phyloP scores from a whole-genome alignment of 495 filamentous ascomycete species.

The Neurospora sp. region DNA sequence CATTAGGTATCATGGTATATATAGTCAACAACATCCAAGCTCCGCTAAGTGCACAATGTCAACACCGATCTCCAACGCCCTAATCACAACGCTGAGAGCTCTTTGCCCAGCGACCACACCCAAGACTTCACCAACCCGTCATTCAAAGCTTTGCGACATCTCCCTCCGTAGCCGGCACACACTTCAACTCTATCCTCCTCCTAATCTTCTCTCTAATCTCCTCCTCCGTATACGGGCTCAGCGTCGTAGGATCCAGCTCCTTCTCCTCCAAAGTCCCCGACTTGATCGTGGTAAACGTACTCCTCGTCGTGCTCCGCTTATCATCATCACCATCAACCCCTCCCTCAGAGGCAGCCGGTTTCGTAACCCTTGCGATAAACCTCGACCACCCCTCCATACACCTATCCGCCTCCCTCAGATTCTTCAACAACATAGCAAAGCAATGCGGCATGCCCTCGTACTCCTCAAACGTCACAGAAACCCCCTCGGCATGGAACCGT shows the following conservation, averaged over 20 bases:
- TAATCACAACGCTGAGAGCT: background rate
- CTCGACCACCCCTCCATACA: slow-evolving; percentile 47
- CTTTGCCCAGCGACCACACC: background rate
- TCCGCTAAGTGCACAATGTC: background rate
- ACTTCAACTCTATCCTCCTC: slow-evolving; percentile 22
- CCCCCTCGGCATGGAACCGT: slow-evolving; percentile 49
- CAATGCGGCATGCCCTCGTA: slow-evolving; percentile 89
- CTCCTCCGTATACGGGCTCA: slow-evolving; percentile 40
- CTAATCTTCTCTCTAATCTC: slow-evolving; percentile 43
- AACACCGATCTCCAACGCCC: background rate
- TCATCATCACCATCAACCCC: background rate
- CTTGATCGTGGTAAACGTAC: slow-evolving; percentile 41
- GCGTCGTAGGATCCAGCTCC: slow-evolving; percentile 38
- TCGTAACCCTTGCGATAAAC: slow-evolving; percentile 39
- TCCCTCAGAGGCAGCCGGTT: slow-evolving; percentile 25
- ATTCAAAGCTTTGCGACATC: background rate
- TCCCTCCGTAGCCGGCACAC: background rate
- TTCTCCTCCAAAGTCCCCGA: slow-evolving; percentile 45
- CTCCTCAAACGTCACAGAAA: slow-evolving; percentile 56
- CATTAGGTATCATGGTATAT: background rate
- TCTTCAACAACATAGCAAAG: slow-evolving; percentile 56
- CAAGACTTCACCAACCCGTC: background rate
- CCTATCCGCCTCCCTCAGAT: slow-evolving; percentile 31
- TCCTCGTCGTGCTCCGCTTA: slow-evolving; percentile 9
- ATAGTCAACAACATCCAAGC: background rate